phyloP scores from a whole-genome alignment of 2,329 filamentous ascomycete genomes.

The Pestalotiopsis sp. region DNA sequence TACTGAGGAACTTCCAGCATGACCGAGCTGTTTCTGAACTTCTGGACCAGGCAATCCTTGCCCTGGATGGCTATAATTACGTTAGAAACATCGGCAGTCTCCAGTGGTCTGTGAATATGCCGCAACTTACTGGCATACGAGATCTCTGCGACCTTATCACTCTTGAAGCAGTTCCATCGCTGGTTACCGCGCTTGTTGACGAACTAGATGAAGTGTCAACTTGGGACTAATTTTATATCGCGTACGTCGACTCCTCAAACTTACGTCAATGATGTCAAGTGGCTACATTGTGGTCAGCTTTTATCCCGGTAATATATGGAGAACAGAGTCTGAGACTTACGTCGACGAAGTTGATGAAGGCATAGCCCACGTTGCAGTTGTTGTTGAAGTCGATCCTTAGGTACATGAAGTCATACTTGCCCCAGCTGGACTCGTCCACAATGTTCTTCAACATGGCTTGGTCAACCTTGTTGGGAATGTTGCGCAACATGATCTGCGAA shows the following conservation, averaged over 20 bases:
- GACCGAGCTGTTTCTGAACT: constrained; percentile 95
- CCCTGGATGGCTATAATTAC: constrained; percentile 76
- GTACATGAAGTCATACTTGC: constrained; percentile 94
- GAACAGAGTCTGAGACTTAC: constrained; percentile 46
- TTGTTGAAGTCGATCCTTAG: constrained; percentile 86
- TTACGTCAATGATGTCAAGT: constrained; percentile 70
- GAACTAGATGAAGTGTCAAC: constrained; percentile 55
- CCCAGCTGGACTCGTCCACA: constrained; percentile 76
- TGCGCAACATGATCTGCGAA: constrained; percentile 83
- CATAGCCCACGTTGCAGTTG: constrained; percentile 91
- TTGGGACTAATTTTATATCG: constrained; percentile 24
- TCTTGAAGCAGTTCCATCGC: constrained; percentile 79
- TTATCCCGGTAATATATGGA: background rate
- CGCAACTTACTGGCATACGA: constrained; percentile 84
- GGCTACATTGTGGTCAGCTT: constrained; percentile 54
- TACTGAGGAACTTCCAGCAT: constrained; percentile 85
- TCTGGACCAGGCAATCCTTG: constrained; percentile 85
- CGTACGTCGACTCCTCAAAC: constrained; percentile 27
- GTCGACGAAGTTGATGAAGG: constrained; percentile 92
- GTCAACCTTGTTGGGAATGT: constrained; percentile 90
- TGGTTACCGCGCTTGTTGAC: constrained; percentile 70
- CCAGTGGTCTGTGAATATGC: background rate
- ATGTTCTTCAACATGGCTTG: constrained; percentile 76
- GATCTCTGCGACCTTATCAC: constrained; percentile 83
- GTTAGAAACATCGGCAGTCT: constrained; percentile 25